Evolutionary conservation across 768 basidiomycete genomes (phyloP).

Genomic region (Melanogaster broomeanus): DNA sequence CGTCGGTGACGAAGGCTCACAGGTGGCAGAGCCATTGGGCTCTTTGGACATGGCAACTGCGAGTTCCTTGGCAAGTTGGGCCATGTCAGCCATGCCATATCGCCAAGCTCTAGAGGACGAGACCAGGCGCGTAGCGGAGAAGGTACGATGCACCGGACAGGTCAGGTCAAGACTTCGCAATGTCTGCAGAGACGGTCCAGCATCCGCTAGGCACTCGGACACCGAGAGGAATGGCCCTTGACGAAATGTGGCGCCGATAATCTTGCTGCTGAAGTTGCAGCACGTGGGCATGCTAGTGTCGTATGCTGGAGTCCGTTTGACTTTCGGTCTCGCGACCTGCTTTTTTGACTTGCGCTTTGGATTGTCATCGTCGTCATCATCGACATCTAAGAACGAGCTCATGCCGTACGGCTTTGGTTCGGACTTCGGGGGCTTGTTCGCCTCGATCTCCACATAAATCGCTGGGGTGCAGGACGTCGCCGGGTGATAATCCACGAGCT

Average conservation of each 20-base stretch:
- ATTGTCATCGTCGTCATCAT: neutral
- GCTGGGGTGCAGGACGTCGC: constrained; percentile 13
- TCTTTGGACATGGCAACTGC: neutral
- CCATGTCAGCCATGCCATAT: constrained; percentile 12
- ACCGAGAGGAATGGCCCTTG: constrained; percentile 13
- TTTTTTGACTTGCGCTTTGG: neutral
- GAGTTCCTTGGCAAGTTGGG: neutral
- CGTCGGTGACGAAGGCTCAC: no score
- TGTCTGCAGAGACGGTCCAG: neutral
- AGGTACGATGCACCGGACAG: neutral
- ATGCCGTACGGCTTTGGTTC: constrained; percentile 6
- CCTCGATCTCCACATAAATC: constrained; percentile 22
- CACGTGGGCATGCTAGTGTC: constrained; percentile 3
- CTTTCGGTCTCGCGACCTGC: neutral
- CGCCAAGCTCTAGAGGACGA: neutral
- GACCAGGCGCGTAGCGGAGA: neutral
- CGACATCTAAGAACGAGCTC: constrained; percentile 16
- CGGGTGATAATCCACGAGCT: constrained; percentile 18
- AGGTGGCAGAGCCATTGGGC: neutral
- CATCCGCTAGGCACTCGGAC: neutral
- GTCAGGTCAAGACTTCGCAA: neutral
- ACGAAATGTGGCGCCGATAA: constrained; percentile 16
- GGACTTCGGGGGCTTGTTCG: neutral
- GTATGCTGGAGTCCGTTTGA: constrained; percentile 10
- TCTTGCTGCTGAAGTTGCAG: constrained; percentile 10